Evolutionary conservation across 169 alveolate genomes (phyloP), one percentile per base, ranked within the genome.

Genomic region (Eimeria sp.): DNA sequence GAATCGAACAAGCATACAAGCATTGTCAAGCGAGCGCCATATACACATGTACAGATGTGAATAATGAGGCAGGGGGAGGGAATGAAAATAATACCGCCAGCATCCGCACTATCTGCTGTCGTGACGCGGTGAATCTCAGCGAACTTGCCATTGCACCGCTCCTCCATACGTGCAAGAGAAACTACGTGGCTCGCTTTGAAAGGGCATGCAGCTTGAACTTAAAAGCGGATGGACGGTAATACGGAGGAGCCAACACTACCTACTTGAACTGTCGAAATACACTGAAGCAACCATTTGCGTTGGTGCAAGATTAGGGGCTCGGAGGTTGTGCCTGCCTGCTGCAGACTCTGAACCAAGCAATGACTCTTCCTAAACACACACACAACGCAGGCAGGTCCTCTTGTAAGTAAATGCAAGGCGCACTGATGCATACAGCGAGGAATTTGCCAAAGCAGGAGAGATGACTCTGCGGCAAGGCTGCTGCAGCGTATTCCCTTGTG

Each of bases 251-350:
- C 40, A 85, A 33, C 78, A 33, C 54, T 64, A 60, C 91, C 37
- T 43, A 91, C 95, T 78, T 40, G 90, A 56, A 78, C 97, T 97
- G 82, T 97, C 98, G 56, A 97, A 95, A 62, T 97, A 97, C 54
- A 97, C 98, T 0, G 98, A 97, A 0, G 98, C 97, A 60, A 97
- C 97, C 93, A 96, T 97, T 74, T 97, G 98, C 14, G 95, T 58
- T 4, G 95, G 90, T 77, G 90, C 90, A 68, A 77, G 77, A 97
- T 97, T 25, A 90, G 72, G 76, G 20, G 85, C 68, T 33, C 78
- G 52, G 68, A 62, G 52, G 30, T 64, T 72, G 66, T 62, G 94
- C 83, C 82, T 64, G n/a, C 66, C 83, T 54, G 54, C 37, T 16
- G 68, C 30, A 49, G 83, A 46, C n/a, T 33, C 64, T 33, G 94